Evolutionary conservation across 1,284 basidiomycete genomes (phyloP), one percentile per base, ranked within the genome.

Genomic region (Vanrija pseudolonga): DNA sequence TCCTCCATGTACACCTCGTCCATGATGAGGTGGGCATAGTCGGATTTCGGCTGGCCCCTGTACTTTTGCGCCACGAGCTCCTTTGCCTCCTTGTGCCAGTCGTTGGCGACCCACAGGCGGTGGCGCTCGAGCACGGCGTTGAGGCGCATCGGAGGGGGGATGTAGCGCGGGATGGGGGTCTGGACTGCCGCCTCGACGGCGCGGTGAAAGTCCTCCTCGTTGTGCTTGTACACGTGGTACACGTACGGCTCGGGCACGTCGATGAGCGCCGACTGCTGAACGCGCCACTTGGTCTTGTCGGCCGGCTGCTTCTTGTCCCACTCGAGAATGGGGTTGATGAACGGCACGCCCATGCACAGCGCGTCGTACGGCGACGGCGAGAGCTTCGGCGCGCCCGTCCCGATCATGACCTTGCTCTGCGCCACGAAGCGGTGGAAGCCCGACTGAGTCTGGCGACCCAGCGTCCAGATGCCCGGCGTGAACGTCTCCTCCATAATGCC

Each of bases 331-430:
- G 72, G 71, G 57, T 78, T 78, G 60, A 79, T 73, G 61, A 79
- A 79, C 9, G 77, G 77, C 14, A 78, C 71, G 6, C 77, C 77
- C 23, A 78, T 56, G 39, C 78, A 79, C 9, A 80, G 61, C 1
- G 73, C 77, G 47, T 78, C 76, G 59, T 76, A 79, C 0, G 77
- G 59, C 5, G 59, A 60, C 12, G 59, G 59, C 2, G 50, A 55
- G 7, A 57, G 47, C 9, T 20, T 11, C 3, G 59, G 59, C 11
- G 23, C 8, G 14, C 59, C 59, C 22, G 57, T 52, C 0, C 59
- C 59, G 14, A 60, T 23, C 17, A 50, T 45, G 23, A 51, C 42
- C 43, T 62, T 62, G 50, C 51, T 55, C 1, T 41, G 23, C 3
- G 53, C 52, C 3, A 62, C 47, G 6, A 47, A n/a, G 15, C 50